Evolutionary conservation across 2,329 filamentous ascomycete genomes (phyloP), one percentile per base, ranked within the genome.

Genomic region (Lachnellula suecica): DNA sequence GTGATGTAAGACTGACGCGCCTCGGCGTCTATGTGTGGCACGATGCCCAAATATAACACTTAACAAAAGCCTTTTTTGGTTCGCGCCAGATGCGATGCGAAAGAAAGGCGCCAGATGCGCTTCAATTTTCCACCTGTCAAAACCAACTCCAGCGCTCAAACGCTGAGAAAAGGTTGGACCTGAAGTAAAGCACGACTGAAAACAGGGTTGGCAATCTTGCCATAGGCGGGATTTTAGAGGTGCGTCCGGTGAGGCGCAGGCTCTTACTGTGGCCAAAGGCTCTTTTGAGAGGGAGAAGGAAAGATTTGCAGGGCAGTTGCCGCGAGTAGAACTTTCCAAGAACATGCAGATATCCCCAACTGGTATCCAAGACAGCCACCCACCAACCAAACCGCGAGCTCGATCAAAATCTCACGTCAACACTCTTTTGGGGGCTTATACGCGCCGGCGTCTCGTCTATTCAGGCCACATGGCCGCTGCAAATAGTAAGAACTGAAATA

Each of bases 1-100:
- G 44, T 51, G 27, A 48, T 38, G 46, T 56, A 22, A 44, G 51
- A 25, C 51, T 56, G 49, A 59, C 51, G 42, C 47, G 45, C 53
- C 51, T 51, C 51, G 34, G 51, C 53, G 49, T 52, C 40, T 49
- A 56, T 44, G n/a, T 17, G 10, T 34, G n/a, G 13, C 24, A 31
- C 8, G 8, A 22, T 22, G 29, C 35, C 53, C 52, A 53, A 56
- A 53, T 49, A 56, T 53, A 52, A 37, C 11, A 13, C 27, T 7
- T 13, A 13, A 31, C 27, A 31, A 13, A 31, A 31, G 27, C 27
- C 27, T 31, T 13, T 8, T 31, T 13, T 31, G 27, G 8, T 31
- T 7, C 27, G 13, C 27, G 7, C 13, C 27, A 31, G 27, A 31
- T 13, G 27, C 27, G 13, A 7, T 31, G 7, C 27, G 27, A n/a